phyloP scores from a whole-genome alignment of 257 asterid genomes.

The Dorcoceras hygrometricum region DNA sequence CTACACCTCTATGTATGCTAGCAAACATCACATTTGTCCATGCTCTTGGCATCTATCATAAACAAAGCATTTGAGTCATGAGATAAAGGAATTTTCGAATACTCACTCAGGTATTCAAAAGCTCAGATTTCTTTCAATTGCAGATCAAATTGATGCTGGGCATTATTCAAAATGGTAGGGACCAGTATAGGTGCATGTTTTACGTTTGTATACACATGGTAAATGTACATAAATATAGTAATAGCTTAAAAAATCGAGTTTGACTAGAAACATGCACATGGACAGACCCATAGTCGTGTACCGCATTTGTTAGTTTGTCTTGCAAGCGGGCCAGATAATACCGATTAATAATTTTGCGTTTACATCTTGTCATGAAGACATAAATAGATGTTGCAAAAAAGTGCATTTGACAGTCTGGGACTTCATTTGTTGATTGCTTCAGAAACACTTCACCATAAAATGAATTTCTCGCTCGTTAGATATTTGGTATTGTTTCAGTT shows the following conservation, averaged over 20 bases:
- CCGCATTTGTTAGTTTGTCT: background rate
- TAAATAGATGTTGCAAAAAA: conserved; percentile 2
- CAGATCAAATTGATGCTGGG: conserved; percentile 30
- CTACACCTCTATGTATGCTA: conserved; percentile 95
- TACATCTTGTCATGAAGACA: conserved; percentile 7
- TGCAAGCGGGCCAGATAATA: background rate
- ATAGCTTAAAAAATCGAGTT: background rate
- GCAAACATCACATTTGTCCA: conserved; percentile 96
- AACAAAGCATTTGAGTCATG: conserved; percentile 85
- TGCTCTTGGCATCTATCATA: conserved; percentile 96
- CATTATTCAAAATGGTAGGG: conserved; percentile 26
- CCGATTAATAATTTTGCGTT: background rate
- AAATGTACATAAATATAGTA: conserved; percentile 2
- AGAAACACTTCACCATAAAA: no score
- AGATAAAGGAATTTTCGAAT: conserved; percentile 55
- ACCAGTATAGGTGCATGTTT: conserved; percentile 12
- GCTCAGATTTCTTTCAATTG: conserved; percentile 39
- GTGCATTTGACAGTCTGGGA: background rate
- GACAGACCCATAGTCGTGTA: conserved; percentile 12
- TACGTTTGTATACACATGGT: conserved; percentile 1
- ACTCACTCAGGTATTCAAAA: conserved; percentile 45
- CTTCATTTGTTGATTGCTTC: background rate
- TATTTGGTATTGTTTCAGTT: background rate
- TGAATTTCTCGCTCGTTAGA: background rate
- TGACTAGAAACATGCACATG: background rate